These are phyloP conservation scores for Vitis rupestris DNA, from an alignment of 164 flowering plant species.

Conservation along the genomic window DNA sequence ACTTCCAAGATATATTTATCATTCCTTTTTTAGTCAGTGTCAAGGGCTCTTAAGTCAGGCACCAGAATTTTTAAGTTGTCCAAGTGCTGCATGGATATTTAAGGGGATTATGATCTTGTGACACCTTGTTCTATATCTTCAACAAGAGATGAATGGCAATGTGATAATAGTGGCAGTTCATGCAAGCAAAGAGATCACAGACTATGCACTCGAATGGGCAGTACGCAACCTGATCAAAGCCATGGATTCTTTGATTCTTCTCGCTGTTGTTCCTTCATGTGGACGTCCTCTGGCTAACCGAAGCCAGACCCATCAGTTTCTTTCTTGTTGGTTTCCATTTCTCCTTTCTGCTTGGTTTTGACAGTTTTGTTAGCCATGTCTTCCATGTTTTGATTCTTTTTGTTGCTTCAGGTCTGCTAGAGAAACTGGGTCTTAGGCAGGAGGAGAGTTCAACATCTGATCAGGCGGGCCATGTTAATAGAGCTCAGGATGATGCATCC, in stretches of 20 bases:
- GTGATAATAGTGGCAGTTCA: conserved; percentile 40
- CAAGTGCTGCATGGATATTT: too few relatives aligned
- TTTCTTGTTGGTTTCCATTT: conserved; percentile 14
- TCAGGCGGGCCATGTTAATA: neutral
- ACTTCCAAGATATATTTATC: too few relatives aligned
- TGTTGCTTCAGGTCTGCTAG: conserved; percentile 22
- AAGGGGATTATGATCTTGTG: too few relatives aligned
- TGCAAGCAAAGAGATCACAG: conserved; percentile 41
- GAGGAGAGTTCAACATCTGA: neutral
- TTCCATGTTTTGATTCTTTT: neutral
- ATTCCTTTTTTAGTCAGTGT: too few relatives aligned
- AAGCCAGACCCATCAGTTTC: conserved; percentile 10
- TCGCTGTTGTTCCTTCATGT: conserved; percentile 27
- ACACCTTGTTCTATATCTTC: too few relatives aligned
- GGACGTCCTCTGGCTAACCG: neutral
- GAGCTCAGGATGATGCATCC: conserved; percentile 1
- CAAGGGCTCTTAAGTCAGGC: too few relatives aligned
- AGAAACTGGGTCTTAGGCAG: conserved; percentile 22
- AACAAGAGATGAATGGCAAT: conserved; percentile 17
- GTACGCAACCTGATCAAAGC: conserved; percentile 29
- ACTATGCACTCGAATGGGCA: conserved; percentile 39
- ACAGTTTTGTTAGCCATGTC: neutral
- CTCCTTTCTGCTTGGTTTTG: neutral
- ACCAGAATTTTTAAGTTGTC: too few relatives aligned
- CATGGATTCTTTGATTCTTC: conserved; percentile 27